phyloP scores from a whole-genome alignment of 805 yeast species.

The Ogataea methanolica region DNA sequence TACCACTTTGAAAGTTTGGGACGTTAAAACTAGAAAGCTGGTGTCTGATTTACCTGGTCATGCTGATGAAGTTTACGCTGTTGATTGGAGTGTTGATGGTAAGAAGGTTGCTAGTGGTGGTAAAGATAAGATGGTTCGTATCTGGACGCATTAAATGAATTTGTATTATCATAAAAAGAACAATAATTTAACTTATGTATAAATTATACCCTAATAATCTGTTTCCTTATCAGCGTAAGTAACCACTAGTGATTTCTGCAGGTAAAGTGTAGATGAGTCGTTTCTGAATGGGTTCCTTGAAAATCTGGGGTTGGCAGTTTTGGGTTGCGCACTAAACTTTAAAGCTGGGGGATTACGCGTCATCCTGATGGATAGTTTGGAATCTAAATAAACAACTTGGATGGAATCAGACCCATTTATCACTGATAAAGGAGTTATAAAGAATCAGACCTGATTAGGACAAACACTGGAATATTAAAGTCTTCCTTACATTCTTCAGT shows the following conservation, averaged over 20 bases:
- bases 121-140: conserved; percentile 86
- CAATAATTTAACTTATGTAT: not conserved
- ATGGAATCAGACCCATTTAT: not conserved
- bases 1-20: conserved; percentile 96
- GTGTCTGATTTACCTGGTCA: conserved; percentile 94
- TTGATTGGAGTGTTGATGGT: conserved; percentile 98
- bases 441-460: too few species aligned
- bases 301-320: not conserved
- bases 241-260: too few species aligned
- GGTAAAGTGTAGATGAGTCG: too few species aligned
- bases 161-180: not conserved
- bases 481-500: not conserved
- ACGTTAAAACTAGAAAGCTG: conserved; percentile 77
- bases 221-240: too few species aligned
- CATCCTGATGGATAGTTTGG: too few species aligned
- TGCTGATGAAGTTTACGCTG: conserved; percentile 91
- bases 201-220: not conserved
- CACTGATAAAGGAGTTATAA: too few species aligned
- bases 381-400: not conserved
- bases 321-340: not conserved
- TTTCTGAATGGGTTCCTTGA: too few species aligned
- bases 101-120: conserved; percentile 95
- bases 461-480: not conserved
- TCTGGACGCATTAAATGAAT: conserved; percentile 72
- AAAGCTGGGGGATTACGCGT: not conserved